A percentile compares a stretch with the other conserved stretches of the same genome.
Conservation (phyloP, 345 rosid genomes). For the Lepidium didymum region DNA sequence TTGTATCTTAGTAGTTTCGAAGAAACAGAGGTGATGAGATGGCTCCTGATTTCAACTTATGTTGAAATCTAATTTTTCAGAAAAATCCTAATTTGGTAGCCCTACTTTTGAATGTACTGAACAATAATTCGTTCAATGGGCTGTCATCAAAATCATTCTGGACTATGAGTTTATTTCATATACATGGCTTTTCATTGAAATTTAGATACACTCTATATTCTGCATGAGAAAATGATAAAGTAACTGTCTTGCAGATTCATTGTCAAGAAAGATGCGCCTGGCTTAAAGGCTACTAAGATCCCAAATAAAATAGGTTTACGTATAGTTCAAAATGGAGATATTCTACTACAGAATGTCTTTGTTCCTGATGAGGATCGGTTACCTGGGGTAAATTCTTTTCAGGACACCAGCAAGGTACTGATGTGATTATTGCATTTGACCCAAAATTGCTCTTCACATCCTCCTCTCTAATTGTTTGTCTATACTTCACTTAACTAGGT, state of each 20-base stretch:
- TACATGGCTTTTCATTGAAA: neutral
- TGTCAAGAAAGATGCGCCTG: conserved; percentile 89
- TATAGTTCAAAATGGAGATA: conserved; percentile 97
- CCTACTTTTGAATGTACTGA: neutral
- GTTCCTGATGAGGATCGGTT: conserved; percentile 84
- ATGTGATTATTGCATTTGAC: neutral
- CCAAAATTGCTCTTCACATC: conserved; percentile 2
- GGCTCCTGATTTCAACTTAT: conserved; percentile 8
- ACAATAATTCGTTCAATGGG: neutral
- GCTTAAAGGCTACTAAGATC: conserved; percentile 75
- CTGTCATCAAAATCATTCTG: neutral
- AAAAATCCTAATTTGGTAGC: neutral
- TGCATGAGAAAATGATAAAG: neutral
- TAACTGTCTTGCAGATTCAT: conserved; percentile 53
- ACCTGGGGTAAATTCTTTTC: conserved; percentile 86
- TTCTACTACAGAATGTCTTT: conserved; percentile 64
- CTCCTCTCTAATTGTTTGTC: neutral
- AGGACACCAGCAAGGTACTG: conserved; percentile 81
- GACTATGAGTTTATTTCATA: neutral
- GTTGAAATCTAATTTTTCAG: neutral
- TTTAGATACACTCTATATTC: neutral
- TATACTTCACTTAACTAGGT: conserved; percentile 38
- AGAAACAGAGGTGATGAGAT: conserved; percentile 3
- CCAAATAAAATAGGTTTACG: conserved; percentile 89
- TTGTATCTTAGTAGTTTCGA: conserved; percentile 4